Evolutionary conservation across 2,329 filamentous ascomycete genomes (phyloP), one percentile per base, ranked within the genome.

Genomic region (Stagonosporopsis vannaccii): DNA sequence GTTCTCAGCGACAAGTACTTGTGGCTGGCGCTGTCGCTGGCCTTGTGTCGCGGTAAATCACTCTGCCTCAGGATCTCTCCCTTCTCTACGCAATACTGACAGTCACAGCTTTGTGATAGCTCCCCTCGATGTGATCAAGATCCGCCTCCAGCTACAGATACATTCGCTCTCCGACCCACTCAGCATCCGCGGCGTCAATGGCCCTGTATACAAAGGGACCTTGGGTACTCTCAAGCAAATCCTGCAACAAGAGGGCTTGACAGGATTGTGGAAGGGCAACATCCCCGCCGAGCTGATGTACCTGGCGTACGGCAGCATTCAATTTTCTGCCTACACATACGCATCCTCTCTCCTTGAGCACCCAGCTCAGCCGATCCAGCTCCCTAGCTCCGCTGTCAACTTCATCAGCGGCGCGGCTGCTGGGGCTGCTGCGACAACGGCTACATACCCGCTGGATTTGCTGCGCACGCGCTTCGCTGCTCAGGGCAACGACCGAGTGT

Each of bases 61-160:
- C n/a, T 9, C 43, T 49, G 9, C 23, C 8, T 9, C 30, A 33
- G 35, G 22, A 13, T 6, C 17, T 4, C 13, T 26, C 17, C 4
- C 20, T 33, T 15, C 4, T 20, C 11, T 5, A 35, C 28, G 15
- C 2, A n/a, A n/a, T 40, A 40, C 44, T 59, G 26, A 45, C 30
- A 7, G 13, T 37, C 19, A 45, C 66, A 92, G 91, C 74, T 98
- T 99, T 81, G 86, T 95, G 72, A 89, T 98, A 73, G 92, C 95
- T 17, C 95, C 95, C 49, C 90, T 99, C 65, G 95, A 99, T 77
- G 95, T 99, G 61, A 87, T 98, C 79, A 98, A 99, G 82, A 99
- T 99, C 78, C 91, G 95, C 42, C 88, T 98, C 41, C 95, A 99
- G 76, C 87, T 99, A 17, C 95, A 98, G 77, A 86, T 90, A 40